A percentile compares a stretch with the other conserved stretches of the same genome.
Conservation (phyloP, 139 green algal species). For the Asterochloris sp. region DNA sequence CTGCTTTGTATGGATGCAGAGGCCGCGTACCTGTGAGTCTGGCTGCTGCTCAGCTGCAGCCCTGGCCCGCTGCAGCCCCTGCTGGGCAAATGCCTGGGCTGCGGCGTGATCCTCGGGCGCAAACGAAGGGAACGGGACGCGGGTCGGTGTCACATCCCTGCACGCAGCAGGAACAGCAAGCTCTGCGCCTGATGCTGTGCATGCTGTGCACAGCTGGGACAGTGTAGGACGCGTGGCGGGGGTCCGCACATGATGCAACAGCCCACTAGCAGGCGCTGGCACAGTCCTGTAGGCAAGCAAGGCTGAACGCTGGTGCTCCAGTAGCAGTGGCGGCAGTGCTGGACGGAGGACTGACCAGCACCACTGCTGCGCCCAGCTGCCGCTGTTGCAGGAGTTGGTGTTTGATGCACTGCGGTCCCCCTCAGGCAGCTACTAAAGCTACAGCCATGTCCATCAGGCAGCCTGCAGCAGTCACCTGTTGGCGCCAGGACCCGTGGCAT, state of each 20-base stretch:
- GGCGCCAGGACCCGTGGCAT: slow-evolving; percentile 30
- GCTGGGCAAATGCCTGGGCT: neutral
- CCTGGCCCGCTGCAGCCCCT: slow-evolving; percentile 10
- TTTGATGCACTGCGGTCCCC: neutral
- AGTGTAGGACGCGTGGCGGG: too few species aligned
- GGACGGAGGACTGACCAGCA: neutral
- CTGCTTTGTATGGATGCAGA: neutral
- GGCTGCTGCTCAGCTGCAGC: neutral
- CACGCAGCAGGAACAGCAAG: neutral
- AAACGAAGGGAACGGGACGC: slow-evolving; percentile 16
- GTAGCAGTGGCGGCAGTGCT: neutral
- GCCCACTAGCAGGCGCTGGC: neutral
- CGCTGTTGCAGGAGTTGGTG: neutral
- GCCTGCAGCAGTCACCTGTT: slow-evolving; percentile 20
- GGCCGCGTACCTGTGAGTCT: neutral
- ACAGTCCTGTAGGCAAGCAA: neutral
- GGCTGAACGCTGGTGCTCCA: neutral
- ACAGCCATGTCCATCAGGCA: neutral
- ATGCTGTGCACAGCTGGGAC: too few species aligned
- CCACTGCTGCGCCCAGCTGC: neutral
- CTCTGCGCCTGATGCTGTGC: neutral
- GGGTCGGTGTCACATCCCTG: slow-evolving; percentile 16
- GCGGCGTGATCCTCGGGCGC: slow-evolving; percentile 4
- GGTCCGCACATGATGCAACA: neutral
- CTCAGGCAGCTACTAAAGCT: neutral